phyloP scores from a whole-genome alignment of 257 asterid species.

The Marsdenia floribunda region DNA sequence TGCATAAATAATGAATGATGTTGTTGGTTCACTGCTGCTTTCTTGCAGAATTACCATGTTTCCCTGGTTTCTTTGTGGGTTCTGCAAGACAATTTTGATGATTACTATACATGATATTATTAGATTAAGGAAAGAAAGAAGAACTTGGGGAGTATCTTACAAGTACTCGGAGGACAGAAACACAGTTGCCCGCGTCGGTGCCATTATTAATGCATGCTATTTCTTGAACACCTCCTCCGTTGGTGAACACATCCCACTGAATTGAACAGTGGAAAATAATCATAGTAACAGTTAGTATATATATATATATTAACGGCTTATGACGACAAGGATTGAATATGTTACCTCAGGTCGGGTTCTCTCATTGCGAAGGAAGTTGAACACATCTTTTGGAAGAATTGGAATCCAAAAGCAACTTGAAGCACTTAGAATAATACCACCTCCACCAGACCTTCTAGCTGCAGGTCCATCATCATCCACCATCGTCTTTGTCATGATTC shows the following conservation, averaged over 20 bases:
- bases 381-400: conserved; percentile 9
- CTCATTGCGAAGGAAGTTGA: conserved; percentile 18
- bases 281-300: background rate
- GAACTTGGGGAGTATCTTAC: background rate
- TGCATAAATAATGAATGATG: conserved; percentile 15
- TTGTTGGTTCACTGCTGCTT: conserved; percentile 5
- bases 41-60: conserved; percentile 18
- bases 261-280: background rate
- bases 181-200: background rate
- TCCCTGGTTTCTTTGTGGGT: conserved; percentile 1
- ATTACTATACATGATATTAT: background rate
- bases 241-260: conserved; percentile 21
- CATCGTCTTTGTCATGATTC: conserved; percentile 15
- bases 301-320: no score
- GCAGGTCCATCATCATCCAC: background rate
- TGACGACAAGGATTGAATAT: background rate
- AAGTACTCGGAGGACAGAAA: conserved; percentile 1
- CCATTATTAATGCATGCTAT: conserved; percentile 8
- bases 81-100: background rate
- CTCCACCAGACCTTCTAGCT: conserved; percentile 13
- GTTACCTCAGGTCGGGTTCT: conserved; percentile 15
- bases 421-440: conserved; percentile 16
- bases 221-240: conserved; percentile 15
- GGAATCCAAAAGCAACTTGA: conserved; percentile 28
- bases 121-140: no score